These are phyloP conservation scores for Cladosporium colombiae DNA, from an alignment of 2,329 filamentous ascomycete species.

Conservation along the genomic window DNA sequence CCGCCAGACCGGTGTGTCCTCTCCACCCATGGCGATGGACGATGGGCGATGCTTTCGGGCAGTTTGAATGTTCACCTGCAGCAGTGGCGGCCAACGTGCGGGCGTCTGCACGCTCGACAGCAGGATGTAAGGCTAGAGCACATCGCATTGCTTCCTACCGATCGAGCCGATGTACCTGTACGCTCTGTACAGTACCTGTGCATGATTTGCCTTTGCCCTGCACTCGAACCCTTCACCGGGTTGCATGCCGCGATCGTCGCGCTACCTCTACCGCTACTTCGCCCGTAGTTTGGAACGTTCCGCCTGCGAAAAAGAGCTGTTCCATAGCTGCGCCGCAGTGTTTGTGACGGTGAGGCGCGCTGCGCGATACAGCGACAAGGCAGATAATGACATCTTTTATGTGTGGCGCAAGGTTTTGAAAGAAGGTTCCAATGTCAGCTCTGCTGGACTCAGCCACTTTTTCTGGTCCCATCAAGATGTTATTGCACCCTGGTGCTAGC, in stretches of 20 bases:
- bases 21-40: background rate
- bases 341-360: constrained; percentile 9
- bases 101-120: background rate
- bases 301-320: background rate
- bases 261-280: constrained; percentile 13
- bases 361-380: background rate
- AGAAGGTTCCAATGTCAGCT: background rate
- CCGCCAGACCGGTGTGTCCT: background rate
- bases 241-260: background rate
- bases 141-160: background rate
- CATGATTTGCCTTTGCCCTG: background rate
- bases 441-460: background rate
- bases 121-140: background rate
- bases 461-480: background rate
- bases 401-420: background rate
- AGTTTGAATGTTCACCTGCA: background rate
- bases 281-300: background rate
- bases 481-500: background rate
- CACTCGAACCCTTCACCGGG: background rate
- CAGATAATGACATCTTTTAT: background rate
- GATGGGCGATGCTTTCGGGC: background rate
- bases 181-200: background rate
- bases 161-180: background rate
- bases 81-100: background rate
- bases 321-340: background rate